Conservation (phyloP, 345 rosid genomes). For the Arabidopsis arenosa region DNA sequence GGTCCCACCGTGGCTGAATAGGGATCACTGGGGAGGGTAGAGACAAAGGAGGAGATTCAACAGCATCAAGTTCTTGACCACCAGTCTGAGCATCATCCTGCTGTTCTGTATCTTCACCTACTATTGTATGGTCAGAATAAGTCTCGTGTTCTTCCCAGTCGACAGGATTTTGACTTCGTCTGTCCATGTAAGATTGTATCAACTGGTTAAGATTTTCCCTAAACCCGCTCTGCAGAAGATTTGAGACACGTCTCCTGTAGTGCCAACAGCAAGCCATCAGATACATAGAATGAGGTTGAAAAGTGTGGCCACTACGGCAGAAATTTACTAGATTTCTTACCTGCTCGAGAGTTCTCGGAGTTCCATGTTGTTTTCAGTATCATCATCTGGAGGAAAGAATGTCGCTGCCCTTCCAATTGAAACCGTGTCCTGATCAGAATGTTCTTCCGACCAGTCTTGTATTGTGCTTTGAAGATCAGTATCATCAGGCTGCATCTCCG, state of each 20-base stretch:
- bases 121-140: conserved; percentile 52
- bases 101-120: conserved; percentile 63
- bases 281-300: conserved; percentile 14
- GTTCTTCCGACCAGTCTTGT: conserved; percentile 63
- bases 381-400: conserved; percentile 67
- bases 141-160: conserved; percentile 76
- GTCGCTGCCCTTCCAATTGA: conserved; percentile 55
- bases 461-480: conserved; percentile 58
- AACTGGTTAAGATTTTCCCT: conserved; percentile 87
- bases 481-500: conserved; percentile 51
- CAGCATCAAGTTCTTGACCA: conserved; percentile 49
- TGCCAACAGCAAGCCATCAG: conserved; percentile 36
- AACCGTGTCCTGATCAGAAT: conserved; percentile 56
- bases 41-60: conserved; percentile 54
- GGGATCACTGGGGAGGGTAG: conserved; percentile 59
- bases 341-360: conserved; percentile 87
- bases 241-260: conserved; percentile 92
- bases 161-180: conserved; percentile 69
- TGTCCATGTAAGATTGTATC: conserved; percentile 82
- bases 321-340: conserved; percentile 42
- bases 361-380: conserved; percentile 65
- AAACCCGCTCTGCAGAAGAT: conserved; percentile 87
- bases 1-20: conserved; percentile 70
- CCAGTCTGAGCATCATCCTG: conserved; percentile 56
- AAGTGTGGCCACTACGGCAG: conserved; percentile 18